Conservation (phyloP, 2,329 filamentous ascomycete species). For the Xenosphaeropsis pyriputrescens region DNA sequence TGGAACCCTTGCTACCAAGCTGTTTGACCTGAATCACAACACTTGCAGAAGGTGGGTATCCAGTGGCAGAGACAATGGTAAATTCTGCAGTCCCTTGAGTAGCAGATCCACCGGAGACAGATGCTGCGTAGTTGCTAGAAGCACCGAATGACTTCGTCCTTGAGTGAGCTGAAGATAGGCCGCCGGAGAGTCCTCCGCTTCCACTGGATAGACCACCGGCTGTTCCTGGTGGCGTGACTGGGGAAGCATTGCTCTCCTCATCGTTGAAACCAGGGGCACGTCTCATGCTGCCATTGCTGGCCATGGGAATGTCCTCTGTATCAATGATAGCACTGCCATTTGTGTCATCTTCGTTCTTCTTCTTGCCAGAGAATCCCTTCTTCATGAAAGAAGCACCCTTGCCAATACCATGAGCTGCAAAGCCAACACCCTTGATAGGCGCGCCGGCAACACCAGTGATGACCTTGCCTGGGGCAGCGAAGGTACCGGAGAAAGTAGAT, state of each 20-base stretch:
- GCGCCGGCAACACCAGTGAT: conserved; percentile 69
- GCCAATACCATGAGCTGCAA: conserved; percentile 51
- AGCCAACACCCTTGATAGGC: conserved; percentile 84
- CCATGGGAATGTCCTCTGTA: conserved; percentile 21
- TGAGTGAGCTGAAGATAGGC: conserved; percentile 7
- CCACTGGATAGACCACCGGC: conserved; percentile 4
- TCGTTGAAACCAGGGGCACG: conserved; percentile 3
- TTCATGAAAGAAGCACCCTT: conserved; percentile 86
- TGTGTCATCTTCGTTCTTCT: conserved; percentile 38
- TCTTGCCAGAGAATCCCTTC: conserved; percentile 64
- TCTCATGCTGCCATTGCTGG: conserved; percentile 14
- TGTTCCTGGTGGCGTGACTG: conserved; percentile 14
- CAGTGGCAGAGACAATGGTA: conserved; percentile 62
- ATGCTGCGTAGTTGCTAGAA: conserved; percentile 51
- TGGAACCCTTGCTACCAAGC: conserved; percentile 47
- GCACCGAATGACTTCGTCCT: conserved; percentile 45
- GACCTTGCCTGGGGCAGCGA: conserved; percentile 74
- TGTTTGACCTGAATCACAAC: conserved; percentile 65
- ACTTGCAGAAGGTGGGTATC: conserved; percentile 63
- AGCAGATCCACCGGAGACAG: conserved; percentile 32
- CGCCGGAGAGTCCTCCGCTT: too few species aligned
- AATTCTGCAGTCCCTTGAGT: conserved; percentile 67
- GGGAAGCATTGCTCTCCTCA: conserved; percentile 3
- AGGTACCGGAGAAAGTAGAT: conserved; percentile 84
- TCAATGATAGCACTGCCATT: conserved; percentile 27